Conservation (phyloP, 169 alveolate species). For the Cryptosporidium bovis region DNA sequence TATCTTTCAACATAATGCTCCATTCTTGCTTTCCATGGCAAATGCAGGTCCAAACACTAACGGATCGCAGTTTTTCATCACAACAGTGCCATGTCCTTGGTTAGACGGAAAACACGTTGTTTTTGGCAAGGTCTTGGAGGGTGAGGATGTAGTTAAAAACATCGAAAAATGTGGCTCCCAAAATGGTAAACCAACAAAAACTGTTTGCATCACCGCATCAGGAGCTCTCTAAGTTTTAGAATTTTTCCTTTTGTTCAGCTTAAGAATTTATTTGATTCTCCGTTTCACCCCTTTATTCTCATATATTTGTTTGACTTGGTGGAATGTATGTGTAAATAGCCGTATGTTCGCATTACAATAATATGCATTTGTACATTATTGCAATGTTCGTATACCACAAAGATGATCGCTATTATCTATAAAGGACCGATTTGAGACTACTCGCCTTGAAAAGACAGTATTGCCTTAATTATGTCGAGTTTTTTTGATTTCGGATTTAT, state of each 20-base stretch:
- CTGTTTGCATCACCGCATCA: conserved; percentile 91
- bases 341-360: background rate
- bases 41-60: conserved; percentile 98
- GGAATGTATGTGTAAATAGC: background rate
- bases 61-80: conserved; percentile 96
- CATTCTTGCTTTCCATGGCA: conserved; percentile 97
- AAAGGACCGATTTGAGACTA: background rate
- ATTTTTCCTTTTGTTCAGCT: background rate
- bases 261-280: background rate
- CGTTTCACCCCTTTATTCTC: background rate
- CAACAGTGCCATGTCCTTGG: conserved; percentile 95
- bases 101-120: conserved; percentile 97
- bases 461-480: conserved; percentile 39
- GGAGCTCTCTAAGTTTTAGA: conserved; percentile 82
- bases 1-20: conserved; percentile 88
- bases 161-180: conserved; percentile 92
- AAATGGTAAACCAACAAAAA: conserved; percentile 89
- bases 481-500: conserved; percentile 25
- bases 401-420: background rate
- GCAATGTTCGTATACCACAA: background rate
- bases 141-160: conserved; percentile 92
- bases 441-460: conserved; percentile 58
- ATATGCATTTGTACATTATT: background rate
- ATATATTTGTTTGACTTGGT: background rate
- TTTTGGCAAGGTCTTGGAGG: conserved; percentile 91